Percentiles rank a stretch among this genome's conserved stretches.
phyloP scores from a whole-genome alignment of 768 basidiomycete genomes.

The Leccinum aurantiacum region DNA sequence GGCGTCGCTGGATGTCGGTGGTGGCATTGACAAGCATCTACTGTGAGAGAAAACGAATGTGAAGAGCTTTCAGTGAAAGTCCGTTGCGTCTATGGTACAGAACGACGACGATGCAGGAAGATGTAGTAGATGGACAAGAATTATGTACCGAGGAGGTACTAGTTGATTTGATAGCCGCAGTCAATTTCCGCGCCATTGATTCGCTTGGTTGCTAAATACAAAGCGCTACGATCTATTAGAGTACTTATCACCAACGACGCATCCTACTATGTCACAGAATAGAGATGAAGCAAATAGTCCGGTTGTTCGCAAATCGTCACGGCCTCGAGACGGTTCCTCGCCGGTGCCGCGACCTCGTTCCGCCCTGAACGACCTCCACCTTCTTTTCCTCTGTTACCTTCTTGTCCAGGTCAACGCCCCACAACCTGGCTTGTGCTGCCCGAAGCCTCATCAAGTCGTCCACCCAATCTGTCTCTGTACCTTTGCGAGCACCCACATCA shows the following conservation, averaged over 20 bases:
- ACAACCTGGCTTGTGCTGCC: conserved; percentile 39
- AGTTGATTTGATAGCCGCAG: conserved; percentile 5
- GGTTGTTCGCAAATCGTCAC: conserved; percentile 3
- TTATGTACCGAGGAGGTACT: not conserved
- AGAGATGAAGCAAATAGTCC: conserved; percentile 14
- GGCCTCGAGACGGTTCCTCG: conserved; percentile 21
- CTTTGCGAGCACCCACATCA: conserved; percentile 44
- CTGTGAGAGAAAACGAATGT: conserved; percentile 26
- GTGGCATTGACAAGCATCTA: conserved; percentile 59
- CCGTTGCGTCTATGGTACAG: conserved; percentile 15
- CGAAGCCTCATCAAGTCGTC: conserved; percentile 52
- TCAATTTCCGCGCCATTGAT: not conserved
- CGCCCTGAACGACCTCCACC: conserved; percentile 18
- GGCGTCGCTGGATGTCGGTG: conserved; percentile 64
- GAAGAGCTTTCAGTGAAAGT: conserved; percentile 21
- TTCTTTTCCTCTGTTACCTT: conserved; percentile 19
- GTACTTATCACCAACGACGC: not conserved
- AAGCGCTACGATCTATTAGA: not conserved
- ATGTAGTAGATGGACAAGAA: not conserved
- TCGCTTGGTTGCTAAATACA: not conserved
- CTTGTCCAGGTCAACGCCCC: conserved; percentile 33
- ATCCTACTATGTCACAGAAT: conserved; percentile 2
- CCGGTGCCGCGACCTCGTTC: conserved; percentile 33
- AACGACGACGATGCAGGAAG: not conserved
- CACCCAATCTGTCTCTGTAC: conserved; percentile 67